Evolutionary conservation across 495 filamentous ascomycete species (phyloP).

Genomic region (Xylaria castorea): DNA sequence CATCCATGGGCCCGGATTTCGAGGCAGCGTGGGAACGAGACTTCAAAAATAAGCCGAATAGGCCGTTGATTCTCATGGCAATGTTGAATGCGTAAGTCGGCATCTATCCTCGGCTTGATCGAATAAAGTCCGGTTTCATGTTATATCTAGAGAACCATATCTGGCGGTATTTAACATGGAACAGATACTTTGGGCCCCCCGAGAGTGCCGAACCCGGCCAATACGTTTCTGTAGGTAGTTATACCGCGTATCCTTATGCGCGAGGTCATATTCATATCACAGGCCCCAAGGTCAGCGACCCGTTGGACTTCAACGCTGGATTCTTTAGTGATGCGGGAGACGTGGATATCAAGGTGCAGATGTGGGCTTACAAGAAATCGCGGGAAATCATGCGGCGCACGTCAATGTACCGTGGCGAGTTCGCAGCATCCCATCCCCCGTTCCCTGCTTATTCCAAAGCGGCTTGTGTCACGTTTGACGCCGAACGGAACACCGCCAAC

Average conservation of each 20-base stretch:
- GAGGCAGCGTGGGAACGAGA: constrained; percentile 52
- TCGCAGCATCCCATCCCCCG: constrained; percentile 54
- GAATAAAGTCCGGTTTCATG: background rate
- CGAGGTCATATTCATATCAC: constrained; percentile 65
- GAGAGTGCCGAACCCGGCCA: constrained; percentile 35
- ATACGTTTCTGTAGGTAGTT: constrained; percentile 46
- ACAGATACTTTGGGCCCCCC: constrained; percentile 12
- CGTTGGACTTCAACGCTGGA: constrained; percentile 49
- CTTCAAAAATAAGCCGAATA: constrained; percentile 47
- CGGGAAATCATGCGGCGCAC: constrained; percentile 64
- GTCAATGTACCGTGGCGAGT: constrained; percentile 59
- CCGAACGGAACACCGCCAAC: constrained; percentile 47
- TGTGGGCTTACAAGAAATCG: constrained; percentile 61
- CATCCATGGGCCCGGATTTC: constrained; percentile 49
- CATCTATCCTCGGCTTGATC: background rate
- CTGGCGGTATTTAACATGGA: constrained; percentile 3
- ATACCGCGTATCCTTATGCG: constrained; percentile 60
- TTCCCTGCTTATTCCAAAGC: constrained; percentile 57
- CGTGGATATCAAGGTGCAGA: constrained; percentile 51
- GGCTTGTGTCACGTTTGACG: constrained; percentile 33
- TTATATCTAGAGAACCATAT: background rate
- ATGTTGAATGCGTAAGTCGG: constrained; percentile 37
- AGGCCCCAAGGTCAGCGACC: constrained; percentile 40
- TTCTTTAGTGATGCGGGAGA: constrained; percentile 53
- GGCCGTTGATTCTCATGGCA: constrained; percentile 48